A percentile compares a stretch with the other conserved stretches of the same genome.
Evolutionary conservation across 75 land plant genomes (phyloP).

Genomic region (Gnetum montanum): DNA sequence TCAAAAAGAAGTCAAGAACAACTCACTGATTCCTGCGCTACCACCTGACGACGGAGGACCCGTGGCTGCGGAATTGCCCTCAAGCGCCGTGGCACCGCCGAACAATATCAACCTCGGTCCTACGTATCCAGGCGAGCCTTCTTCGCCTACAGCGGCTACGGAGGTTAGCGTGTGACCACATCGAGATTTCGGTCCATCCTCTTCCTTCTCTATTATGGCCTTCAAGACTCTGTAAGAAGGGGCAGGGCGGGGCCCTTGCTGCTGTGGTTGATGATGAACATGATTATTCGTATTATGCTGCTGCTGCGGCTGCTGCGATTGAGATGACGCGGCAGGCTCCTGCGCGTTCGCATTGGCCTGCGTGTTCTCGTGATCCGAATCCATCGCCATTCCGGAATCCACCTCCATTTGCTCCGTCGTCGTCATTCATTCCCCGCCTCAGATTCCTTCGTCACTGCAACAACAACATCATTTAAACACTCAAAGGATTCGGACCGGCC

Average conservation of each 20-base stretch:
- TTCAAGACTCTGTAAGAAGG: constrained; percentile 68
- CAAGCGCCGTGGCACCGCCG: constrained; percentile 94
- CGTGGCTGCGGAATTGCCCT: constrained; percentile 77
- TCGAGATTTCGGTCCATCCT: constrained; percentile 90
- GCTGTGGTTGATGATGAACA: too few relatives aligned
- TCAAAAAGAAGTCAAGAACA: constrained; percentile 6
- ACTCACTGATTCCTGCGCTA: constrained; percentile 86
- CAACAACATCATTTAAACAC: too few relatives aligned
- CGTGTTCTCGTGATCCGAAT: constrained; percentile 17
- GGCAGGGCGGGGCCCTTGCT: constrained; percentile 65
- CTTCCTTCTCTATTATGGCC: constrained; percentile 81
- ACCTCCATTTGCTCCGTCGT: constrained; percentile 27
- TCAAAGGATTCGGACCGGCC: too few relatives aligned
- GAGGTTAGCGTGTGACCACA: constrained; percentile 98
- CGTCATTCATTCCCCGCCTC: too few relatives aligned
- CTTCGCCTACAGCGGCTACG: constrained; percentile 86
- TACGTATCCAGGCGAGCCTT: constrained; percentile 63
- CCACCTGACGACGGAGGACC: constrained; percentile 78
- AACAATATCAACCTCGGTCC: constrained; percentile 89
- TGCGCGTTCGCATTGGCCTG: constrained; percentile 1
- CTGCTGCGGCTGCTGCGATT: constrained; percentile 14
- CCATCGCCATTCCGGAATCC: constrained; percentile 34
- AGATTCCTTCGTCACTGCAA: too few relatives aligned
- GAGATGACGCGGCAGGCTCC: constrained; percentile 13
- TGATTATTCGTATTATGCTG: too few relatives aligned